Conservation (phyloP, 768 basidiomycete genomes). For the Termitomyces sp. region DNA sequence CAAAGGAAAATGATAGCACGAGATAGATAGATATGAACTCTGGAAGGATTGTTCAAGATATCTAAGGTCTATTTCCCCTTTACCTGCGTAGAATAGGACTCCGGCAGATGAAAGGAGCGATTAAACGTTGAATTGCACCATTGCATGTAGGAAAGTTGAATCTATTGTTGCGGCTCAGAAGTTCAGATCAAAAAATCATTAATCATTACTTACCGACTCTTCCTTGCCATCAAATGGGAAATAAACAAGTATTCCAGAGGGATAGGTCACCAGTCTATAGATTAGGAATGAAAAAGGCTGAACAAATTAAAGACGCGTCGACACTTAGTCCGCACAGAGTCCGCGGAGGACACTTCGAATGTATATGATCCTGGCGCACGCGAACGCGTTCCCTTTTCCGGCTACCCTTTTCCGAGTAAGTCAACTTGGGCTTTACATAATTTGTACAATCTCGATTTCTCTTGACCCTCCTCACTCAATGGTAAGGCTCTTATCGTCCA, state of each 20-base stretch:
- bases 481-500: background rate
- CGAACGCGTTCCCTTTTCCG: background rate
- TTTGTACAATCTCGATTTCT: background rate
- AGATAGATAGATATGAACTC: constrained; percentile 21
- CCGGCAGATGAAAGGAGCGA: constrained; percentile 31
- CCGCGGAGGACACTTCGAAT: too few relatives aligned
- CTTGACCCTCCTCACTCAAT: background rate
- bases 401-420: too few relatives aligned
- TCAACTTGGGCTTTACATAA: too few relatives aligned
- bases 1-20: too few relatives aligned
- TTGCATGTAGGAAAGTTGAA: constrained; percentile 30
- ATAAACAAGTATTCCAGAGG: constrained; percentile 15
- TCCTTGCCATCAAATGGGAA: too few relatives aligned
- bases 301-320: background rate
- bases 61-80: background rate
- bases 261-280: background rate
- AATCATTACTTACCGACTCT: too few relatives aligned
- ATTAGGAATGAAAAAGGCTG: background rate
- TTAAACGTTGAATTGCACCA: constrained; percentile 31
- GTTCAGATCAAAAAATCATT: too few relatives aligned
- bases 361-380: too few relatives aligned
- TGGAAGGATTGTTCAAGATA: background rate
- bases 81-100: constrained; percentile 17
- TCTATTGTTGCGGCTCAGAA: constrained; percentile 28
- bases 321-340: too few relatives aligned